A percentile compares a stretch with the other conserved stretches of the same genome.
phyloP scores from a whole-genome alignment of 2,329 filamentous ascomycete species.

The Aspergillus melleus region DNA sequence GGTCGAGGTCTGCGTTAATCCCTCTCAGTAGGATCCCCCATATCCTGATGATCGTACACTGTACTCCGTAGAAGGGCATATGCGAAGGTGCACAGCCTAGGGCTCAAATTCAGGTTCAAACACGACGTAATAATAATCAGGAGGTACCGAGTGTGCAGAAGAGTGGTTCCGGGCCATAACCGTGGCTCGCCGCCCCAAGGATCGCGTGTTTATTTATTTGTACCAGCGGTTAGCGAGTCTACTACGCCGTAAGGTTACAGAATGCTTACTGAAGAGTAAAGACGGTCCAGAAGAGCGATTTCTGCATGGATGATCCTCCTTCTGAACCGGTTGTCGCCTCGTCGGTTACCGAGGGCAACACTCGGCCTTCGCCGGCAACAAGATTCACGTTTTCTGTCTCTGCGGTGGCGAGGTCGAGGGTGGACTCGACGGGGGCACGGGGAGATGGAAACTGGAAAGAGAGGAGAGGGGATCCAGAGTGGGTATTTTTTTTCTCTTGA shows the following conservation, averaged over 20 bases:
- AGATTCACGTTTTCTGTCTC: not conserved
- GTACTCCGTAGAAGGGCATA: too few species aligned
- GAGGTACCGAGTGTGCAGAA: not conserved
- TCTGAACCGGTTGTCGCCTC: not conserved
- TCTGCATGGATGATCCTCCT: not conserved
- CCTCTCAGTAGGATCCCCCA: too few species aligned
- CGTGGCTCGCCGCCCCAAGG: slow-evolving; percentile 16
- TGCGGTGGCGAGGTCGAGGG: not conserved
- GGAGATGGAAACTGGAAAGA: not conserved
- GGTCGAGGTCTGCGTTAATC: too few species aligned
- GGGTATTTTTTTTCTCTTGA: not conserved
- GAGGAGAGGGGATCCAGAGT: not conserved
- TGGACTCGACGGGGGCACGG: slow-evolving; percentile 2
- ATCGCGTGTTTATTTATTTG: slow-evolving; percentile 16
- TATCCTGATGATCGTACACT: too few species aligned
- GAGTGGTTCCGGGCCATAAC: slow-evolving; percentile 13
- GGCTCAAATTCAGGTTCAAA: not conserved
- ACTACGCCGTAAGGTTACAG: not conserved
- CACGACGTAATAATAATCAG: not conserved
- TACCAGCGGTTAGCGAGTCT: not conserved
- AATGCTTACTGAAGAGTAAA: not conserved
- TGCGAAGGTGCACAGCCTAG: too few species aligned
- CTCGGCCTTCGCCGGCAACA: not conserved
- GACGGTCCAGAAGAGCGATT: not conserved
- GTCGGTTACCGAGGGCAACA: not conserved